Base-by-base conservation (phyloP, 2,329 filamentous ascomycete genomes). In the Corynespora cassiicola region DNA sequence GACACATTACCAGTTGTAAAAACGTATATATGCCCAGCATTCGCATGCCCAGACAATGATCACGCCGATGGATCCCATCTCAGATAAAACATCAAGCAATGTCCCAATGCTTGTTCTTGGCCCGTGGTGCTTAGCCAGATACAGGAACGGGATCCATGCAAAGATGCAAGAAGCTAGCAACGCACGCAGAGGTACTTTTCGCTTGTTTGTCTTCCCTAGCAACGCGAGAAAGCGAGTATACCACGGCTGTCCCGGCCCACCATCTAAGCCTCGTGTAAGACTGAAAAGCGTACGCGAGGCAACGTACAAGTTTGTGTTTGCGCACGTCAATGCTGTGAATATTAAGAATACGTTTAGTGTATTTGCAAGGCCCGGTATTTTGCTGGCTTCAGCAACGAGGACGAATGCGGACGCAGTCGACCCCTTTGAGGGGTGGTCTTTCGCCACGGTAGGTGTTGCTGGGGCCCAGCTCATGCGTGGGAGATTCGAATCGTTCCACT, bases 1-100 rank as follows among this genome's bases (percentile, higher is more conserved):
- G n/a, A n/a, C n/a, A n/a, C 7, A 8, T 28, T 29, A 45, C 42
- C 63, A 70, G 21, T 68, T 51, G 26, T 69, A 70, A 36, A 64
- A 72, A 4, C 43, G 39, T 8, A 74, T 67, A 25, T 69, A 75
- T 1, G 71, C 71, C 46, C 63, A 54, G 32, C 68, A 73, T 36
- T 72, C 61, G 32, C 65, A 73, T 1, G 64, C 60, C 72, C 71
- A 75, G 4, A 73, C 67, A 11, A 74, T 59, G 6, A 69, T 46
- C 11, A 64, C 59, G 2, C 54, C 61, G 4, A 68, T 61, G 7
- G 69, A 67, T 3, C 58, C 63, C 58, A 74, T 69, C 17, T 67
- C 55, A 2, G 63, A 51, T 1, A 74, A 51, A 1, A 71, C 56
- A 33, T 71, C 66, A 9, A 74, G 59, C n/a, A 74, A 34, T 14